Percentiles rank a stretch among this genome's conserved stretches.
Conservation (phyloP, 2,329 filamentous ascomycete genomes). For the Fusarium compactum region DNA sequence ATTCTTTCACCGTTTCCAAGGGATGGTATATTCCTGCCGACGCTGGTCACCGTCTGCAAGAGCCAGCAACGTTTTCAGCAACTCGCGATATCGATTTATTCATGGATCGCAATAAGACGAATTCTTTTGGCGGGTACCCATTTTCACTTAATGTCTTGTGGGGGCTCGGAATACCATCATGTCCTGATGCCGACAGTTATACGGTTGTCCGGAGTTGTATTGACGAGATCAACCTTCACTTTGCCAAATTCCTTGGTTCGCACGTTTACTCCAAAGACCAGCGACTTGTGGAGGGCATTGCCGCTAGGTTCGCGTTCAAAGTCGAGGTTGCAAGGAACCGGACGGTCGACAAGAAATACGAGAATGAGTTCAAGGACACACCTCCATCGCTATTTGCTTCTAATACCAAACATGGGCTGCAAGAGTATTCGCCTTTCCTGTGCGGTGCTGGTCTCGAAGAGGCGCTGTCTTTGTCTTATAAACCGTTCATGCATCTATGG, state of each 20-base stretch:
- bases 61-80: conserved; percentile 54
- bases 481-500: conserved; percentile 52
- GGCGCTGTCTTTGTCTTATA: conserved; percentile 56
- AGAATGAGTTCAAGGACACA: background rate
- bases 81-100: conserved; percentile 59
- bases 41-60: conserved; percentile 51
- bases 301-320: no score
- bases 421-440: conserved; percentile 62
- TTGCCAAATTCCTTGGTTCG: background rate
- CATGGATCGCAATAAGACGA: conserved; percentile 53
- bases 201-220: no score
- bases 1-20: conserved; percentile 58
- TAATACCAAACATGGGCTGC: conserved; percentile 55
- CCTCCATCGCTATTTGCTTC: background rate
- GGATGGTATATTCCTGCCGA: conserved; percentile 56
- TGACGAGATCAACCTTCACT: background rate
- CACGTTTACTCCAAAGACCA: background rate
- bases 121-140: conserved; percentile 24
- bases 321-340: background rate
- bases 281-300: background rate
- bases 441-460: conserved; percentile 61
- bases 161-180: background rate
- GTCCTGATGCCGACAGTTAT: background rate
- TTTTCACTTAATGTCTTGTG: no score
- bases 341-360: background rate